These are phyloP conservation scores for Ceratobasidium sp. DNA, from an alignment of 1,284 basidiomycete species.

Conservation along the genomic window DNA sequence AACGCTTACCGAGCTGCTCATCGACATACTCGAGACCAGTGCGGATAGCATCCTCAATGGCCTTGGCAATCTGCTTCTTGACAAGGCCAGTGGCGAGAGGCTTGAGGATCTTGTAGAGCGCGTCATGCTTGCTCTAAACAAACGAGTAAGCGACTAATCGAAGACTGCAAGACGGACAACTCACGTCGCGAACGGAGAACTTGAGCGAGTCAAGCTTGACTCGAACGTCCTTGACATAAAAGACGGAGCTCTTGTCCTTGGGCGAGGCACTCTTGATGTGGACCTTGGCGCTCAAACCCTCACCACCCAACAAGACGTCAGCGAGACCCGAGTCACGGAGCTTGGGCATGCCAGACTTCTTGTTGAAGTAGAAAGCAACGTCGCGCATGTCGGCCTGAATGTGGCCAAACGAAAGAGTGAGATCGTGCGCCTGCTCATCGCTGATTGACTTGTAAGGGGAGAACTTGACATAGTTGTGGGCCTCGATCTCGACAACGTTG, in stretches of 20 bases:
- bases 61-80: slow-evolving; percentile 90
- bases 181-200: slow-evolving; percentile 84
- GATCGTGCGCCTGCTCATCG: slow-evolving; percentile 70
- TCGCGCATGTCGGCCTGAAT: slow-evolving; percentile 96
- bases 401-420: slow-evolving; percentile 77
- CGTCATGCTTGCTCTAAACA: slow-evolving; percentile 74
- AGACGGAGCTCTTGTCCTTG: slow-evolving; percentile 61
- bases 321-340: slow-evolving; percentile 89
- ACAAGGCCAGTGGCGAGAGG: slow-evolving; percentile 80
- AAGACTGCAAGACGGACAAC: slow-evolving; percentile 15
- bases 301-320: slow-evolving; percentile 86
- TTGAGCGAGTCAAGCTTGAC: slow-evolving; percentile 86
- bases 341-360: slow-evolving; percentile 80
- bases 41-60: slow-evolving; percentile 75
- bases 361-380: slow-evolving; percentile 85
- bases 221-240: slow-evolving; percentile 77
- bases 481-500: slow-evolving; percentile 77
- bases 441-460: slow-evolving; percentile 69
- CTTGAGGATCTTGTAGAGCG: slow-evolving; percentile 83
- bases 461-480: slow-evolving; percentile 85
- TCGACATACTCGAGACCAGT: slow-evolving; percentile 87
- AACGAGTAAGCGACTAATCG: background rate
- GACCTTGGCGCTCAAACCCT: slow-evolving; percentile 70
- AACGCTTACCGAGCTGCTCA: slow-evolving; percentile 68
- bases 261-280: slow-evolving; percentile 66